Evolutionary conservation across 495 filamentous ascomycete genomes (phyloP), one percentile per base, ranked within the genome.

Genomic region (Penicillium maclennaniae): DNA sequence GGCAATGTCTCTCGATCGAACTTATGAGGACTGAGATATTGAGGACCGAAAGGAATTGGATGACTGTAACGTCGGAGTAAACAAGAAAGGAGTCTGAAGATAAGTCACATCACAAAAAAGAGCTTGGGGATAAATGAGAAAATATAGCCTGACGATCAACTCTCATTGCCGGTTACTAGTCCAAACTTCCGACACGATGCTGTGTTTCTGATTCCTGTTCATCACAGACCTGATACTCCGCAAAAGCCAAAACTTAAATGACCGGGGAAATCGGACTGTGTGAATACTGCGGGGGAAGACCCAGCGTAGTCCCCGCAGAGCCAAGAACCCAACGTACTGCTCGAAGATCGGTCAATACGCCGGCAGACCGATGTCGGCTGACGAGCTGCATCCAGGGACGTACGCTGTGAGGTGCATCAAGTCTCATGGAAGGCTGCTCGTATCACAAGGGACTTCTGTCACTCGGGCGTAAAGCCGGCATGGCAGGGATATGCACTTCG

Each of bases 231-330:
- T 31, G 28, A 17, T 23, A 45, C 53, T 44, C 59, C 51, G 42
- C 61, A 47, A 51, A 36, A n/a, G 12, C 1, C n/a, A 47, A 51
- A 52, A 47, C 47, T 55, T 49, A 42, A 45, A 12, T 14, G 26
- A 44, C 20, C 25, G 3, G 17, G 43, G 40, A 34, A 19, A 46
- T 17, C 6, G 1, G 17, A 15, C 17, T 39, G 31, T 1, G 37
- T 15, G 20, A 23, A 45, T 44, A 53, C 38, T 61, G 61, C 59
- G 59, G 62, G 62, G 62, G 62, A 62, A 61, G 34, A 20, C 26
- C 20, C 52, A 48, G 7, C 17, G 31, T 16, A 14, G 37, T 43
- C 52, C 46, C 50, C 50, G 57, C 55, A 21, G n/a, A 21, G 23
- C 27, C 21, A n/a, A 21, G 21, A 26, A 51, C 40, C 21, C 4